A percentile compares a stretch with the other conserved stretches of the same genome.
phyloP scores from a whole-genome alignment of 2,329 filamentous ascomycete species.

The Aaosphaeria arxii region DNA sequence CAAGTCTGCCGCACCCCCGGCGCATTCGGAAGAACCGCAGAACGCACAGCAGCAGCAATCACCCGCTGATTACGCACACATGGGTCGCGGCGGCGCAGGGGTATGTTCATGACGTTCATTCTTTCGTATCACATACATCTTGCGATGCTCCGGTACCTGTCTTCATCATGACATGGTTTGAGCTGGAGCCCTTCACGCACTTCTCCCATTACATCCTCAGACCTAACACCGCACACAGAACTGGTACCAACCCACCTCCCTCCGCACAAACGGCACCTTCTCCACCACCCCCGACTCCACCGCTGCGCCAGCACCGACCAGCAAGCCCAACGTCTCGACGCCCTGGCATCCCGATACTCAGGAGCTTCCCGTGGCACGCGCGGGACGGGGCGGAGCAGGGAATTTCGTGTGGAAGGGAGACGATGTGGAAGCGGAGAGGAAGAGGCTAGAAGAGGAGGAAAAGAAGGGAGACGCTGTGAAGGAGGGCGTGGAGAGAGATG shows the following conservation, averaged over 20 bases:
- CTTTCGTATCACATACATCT: no score
- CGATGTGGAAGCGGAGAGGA: constrained; percentile 21
- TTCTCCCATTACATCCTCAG: no score
- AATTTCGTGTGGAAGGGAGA: constrained; percentile 44
- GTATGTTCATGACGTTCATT: no score
- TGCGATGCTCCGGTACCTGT: no score
- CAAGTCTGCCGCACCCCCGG: constrained; percentile 8
- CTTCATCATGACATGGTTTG: no score
- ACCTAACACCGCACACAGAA: constrained; percentile 18
- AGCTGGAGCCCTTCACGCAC: no score
- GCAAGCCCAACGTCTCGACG: constrained; percentile 24
- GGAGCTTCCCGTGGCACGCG: constrained; percentile 31
- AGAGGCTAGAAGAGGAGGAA: constrained; percentile 19
- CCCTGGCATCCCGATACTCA: constrained; percentile 34
- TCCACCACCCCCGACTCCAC: constrained; percentile 24
- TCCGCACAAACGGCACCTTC: constrained; percentile 40
- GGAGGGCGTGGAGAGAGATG: constrained; percentile 38
- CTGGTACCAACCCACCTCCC: constrained; percentile 42
- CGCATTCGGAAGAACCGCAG: constrained; percentile 4
- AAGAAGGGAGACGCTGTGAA: constrained; percentile 24
- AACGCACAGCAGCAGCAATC: constrained; percentile 5
- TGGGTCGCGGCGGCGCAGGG: constrained; percentile 45
- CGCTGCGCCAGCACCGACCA: constrained; percentile 16
- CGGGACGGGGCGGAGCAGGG: constrained; percentile 46
- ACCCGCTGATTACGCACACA: constrained; percentile 41